phyloP scores from a whole-genome alignment of 2,329 filamentous ascomycete genomes.

The Verticillium klebahnii region DNA sequence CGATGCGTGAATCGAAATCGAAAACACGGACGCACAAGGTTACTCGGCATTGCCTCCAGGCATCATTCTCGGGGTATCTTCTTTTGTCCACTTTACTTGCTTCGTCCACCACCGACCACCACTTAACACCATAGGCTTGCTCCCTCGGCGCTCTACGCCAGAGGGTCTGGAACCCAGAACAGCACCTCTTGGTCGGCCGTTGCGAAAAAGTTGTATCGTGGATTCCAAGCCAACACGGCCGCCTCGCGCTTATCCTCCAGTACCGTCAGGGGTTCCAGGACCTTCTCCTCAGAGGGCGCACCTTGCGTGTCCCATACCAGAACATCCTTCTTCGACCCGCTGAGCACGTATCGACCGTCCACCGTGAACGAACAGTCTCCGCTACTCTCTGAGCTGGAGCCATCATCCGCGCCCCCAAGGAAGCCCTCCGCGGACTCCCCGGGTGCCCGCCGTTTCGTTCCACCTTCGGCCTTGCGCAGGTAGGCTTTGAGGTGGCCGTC shows the following conservation, averaged over 20 bases:
- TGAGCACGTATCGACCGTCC: conserved; percentile 83
- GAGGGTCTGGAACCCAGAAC: conserved; percentile 72
- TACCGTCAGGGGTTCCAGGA: conserved; percentile 58
- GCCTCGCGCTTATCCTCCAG: conserved; percentile 64
- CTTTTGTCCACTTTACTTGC: background rate
- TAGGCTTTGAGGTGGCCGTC: conserved; percentile 75
- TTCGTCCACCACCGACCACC: background rate
- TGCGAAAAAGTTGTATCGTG: conserved; percentile 85
- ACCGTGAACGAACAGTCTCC: conserved; percentile 86
- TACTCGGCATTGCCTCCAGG: background rate
- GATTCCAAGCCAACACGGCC: conserved; percentile 81
- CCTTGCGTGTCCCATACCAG: conserved; percentile 80
- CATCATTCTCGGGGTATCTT: background rate
- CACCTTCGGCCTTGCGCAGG: conserved; percentile 54
- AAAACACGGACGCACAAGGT: background rate
- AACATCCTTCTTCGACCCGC: conserved; percentile 70
- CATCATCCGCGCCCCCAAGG: conserved; percentile 17
- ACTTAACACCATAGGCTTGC: background rate
- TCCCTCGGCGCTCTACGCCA: conserved; percentile 30
- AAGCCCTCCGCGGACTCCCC: conserved; percentile 37
- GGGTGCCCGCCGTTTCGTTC: conserved; percentile 45
- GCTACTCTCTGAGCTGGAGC: conserved; percentile 46
- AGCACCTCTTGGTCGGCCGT: conserved; percentile 81
- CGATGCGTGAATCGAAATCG: background rate
- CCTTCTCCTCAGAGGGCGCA: conserved; percentile 48